These are phyloP conservation scores for Helotiales sp. DNA, from an alignment of 2,329 filamentous ascomycete genomes.

Conservation along the genomic window DNA sequence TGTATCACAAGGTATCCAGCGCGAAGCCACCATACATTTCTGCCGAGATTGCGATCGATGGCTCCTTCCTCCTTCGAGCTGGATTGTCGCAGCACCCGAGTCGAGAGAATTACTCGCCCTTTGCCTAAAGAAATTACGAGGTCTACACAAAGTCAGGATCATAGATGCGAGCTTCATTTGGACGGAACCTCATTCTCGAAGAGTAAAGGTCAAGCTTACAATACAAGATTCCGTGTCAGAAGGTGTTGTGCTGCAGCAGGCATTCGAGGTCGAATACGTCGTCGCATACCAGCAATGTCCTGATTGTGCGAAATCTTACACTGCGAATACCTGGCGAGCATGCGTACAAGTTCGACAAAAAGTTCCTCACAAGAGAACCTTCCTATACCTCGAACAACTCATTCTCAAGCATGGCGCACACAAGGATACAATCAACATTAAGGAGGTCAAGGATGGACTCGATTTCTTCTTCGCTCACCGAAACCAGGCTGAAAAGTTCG, in stretches of 20 bases:
- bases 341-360: conserved; percentile 95
- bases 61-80: conserved; percentile 82
- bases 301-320: conserved; percentile 94
- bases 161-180: conserved; percentile 96
- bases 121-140: conserved; percentile 84
- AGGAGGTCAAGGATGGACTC: conserved; percentile 91
- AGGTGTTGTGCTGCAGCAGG: conserved; percentile 77
- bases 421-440: conserved; percentile 95
- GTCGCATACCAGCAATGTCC: conserved; percentile 92
- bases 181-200: conserved; percentile 94
- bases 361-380: conserved; percentile 90
- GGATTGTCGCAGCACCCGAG: conserved; percentile 82
- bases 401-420: conserved; percentile 94
- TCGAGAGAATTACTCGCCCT: conserved; percentile 90
- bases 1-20: conserved; percentile 86
- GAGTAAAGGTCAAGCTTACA: conserved; percentile 93
- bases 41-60: conserved; percentile 95
- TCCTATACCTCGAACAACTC: conserved; percentile 83
- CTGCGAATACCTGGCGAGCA: conserved; percentile 92
- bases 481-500: conserved; percentile 89
- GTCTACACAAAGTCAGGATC: conserved; percentile 86
- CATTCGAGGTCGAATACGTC: conserved; percentile 91
- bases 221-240: conserved; percentile 72
- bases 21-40: conserved; percentile 86
- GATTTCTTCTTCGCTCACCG: conserved; percentile 92